Evolutionary conservation across 768 basidiomycete genomes (phyloP).

Genomic region (Serendipita sp.): DNA sequence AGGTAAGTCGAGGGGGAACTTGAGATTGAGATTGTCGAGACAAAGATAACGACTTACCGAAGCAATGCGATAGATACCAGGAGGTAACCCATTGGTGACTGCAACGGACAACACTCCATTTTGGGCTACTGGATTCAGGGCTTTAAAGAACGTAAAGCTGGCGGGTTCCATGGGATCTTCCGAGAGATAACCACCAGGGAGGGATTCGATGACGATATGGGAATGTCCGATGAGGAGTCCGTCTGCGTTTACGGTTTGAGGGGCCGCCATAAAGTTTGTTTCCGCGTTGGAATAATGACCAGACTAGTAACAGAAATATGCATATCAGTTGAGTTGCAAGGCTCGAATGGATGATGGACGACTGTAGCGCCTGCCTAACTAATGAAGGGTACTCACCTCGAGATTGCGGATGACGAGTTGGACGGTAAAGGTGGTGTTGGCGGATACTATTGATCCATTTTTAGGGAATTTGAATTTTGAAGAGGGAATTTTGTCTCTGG

Average conservation of each 20-base stretch:
- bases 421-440: conserved; percentile 35
- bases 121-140: conserved; percentile 9
- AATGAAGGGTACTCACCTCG: no score
- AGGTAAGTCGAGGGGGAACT: not conserved
- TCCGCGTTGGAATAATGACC: conserved; percentile 43
- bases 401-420: not conserved
- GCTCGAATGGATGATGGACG: no score
- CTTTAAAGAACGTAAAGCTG: conserved; percentile 41
- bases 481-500: conserved; percentile 31
- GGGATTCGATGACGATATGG: conserved; percentile 39
- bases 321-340: no score
- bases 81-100: conserved; percentile 40
- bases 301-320: conserved; percentile 18
- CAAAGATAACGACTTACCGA: conserved; percentile 16
- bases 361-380: no score
- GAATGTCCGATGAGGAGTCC: conserved; percentile 42
- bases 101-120: conserved; percentile 23
- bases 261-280: conserved; percentile 39
- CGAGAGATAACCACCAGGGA: conserved; percentile 28
- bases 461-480: conserved; percentile 31
- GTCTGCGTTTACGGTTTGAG: conserved; percentile 33
- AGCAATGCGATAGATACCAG: conserved; percentile 41
- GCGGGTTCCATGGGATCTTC: conserved; percentile 32
- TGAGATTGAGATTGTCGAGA: no score
- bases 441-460: conserved; percentile 32